Evolutionary conservation across 2,329 filamentous ascomycete species (phyloP), one percentile per base, ranked within the genome.

Genomic region (Fusarium sterilihyphosum): DNA sequence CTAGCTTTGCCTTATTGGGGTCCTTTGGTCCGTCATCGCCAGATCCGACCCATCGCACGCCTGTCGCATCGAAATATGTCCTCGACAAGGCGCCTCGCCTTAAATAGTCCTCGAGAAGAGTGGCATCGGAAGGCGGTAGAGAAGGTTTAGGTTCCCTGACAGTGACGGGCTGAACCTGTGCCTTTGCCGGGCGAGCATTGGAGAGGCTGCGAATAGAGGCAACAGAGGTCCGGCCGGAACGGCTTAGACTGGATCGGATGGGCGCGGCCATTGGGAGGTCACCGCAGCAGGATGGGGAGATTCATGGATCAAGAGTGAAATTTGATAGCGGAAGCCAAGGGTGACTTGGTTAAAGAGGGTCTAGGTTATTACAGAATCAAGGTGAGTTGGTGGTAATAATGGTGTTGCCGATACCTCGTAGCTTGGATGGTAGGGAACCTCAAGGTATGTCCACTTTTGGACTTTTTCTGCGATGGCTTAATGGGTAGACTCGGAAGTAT

Each of bases 1-100:
- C 89, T 1, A 92, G 86, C 81, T 92, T 92, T 43, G 89, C 82
- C 77, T 90, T 92, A 77, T 91, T 88, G 63, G 88, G 84, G 73
- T 90, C 86, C 26, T 84, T 83, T 8, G 83, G 83, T 63, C 85
- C 82, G 73, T 82, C 80, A 33, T 78, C 73, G 11, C 73, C 67
- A 49, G 70, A 59, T 56, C 76, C 78, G 58, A 78, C 74, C 78
- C 80, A 78, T 22, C 70, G 74, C 31, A 78, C 67, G n/a, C 74
- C 76, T 20, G 82, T 82, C 31, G 77, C 73, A 70, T 81, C 78
- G 63, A 84, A 84, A 66, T 79, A 81, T 20, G 79, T 77, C 29
- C 67, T 76, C 9, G 80, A 78, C 56, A 72, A 50, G 40, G 62
- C 50, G 20, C 58, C 64, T 62, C 73, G 68, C 65, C 59, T 69